These are phyloP conservation scores for Flagelloscypha sp. DNA, from an alignment of 768 basidiomycete genomes.

Conservation along the genomic window DNA sequence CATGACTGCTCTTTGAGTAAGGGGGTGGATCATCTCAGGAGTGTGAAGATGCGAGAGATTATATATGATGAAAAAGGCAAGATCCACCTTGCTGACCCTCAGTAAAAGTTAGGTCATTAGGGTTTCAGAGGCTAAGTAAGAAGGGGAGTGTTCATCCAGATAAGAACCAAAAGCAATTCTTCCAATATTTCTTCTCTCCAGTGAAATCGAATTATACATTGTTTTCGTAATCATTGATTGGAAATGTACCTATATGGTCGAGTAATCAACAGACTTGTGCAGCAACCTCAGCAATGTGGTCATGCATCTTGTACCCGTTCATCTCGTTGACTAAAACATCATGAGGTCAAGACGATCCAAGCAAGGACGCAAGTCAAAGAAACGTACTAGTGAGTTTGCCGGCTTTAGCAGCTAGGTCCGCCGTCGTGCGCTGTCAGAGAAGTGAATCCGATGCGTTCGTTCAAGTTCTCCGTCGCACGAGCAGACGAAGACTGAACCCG, in stretches of 20 bases:
- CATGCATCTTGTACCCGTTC: constrained; percentile 24
- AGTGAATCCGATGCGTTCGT: constrained; percentile 25
- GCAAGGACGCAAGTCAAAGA: not conserved
- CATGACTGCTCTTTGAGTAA: constrained; percentile 14
- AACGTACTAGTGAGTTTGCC: constrained; percentile 20
- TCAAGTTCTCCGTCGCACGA: constrained; percentile 23
- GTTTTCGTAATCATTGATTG: no score
- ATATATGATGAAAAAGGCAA: constrained; percentile 14
- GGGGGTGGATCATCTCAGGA: constrained; percentile 16
- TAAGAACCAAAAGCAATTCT: no score
- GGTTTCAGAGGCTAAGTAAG: no score
- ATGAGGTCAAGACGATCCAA: not conserved
- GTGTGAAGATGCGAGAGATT: constrained; percentile 14
- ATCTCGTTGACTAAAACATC: constrained; percentile 21
- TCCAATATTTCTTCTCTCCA: no score
- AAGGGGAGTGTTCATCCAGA: no score
- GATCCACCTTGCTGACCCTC: no score
- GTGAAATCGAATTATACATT: no score
- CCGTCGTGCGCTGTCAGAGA: constrained; percentile 20
- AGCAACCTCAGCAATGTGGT: constrained; percentile 13
- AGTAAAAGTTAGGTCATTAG: no score
- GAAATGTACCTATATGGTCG: no score
- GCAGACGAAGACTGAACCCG: constrained; percentile 20
- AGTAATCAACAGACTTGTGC: no score
- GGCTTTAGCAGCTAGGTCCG: constrained; percentile 17